Evolutionary conservation across 805 yeast genomes (phyloP).

Genomic region (Lachancea waltii): DNA sequence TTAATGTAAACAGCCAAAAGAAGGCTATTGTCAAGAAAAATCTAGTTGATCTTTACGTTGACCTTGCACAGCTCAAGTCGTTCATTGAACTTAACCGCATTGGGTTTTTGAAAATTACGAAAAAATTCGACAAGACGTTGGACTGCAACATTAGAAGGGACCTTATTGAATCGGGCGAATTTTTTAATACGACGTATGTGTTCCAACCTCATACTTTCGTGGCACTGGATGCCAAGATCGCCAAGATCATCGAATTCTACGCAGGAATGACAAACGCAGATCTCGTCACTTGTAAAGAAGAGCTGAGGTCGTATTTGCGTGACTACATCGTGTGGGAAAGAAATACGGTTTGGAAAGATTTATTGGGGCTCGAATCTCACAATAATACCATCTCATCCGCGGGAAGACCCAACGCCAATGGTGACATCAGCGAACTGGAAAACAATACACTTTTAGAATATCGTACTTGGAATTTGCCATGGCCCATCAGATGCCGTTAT

Average conservation of each 20-base stretch:
- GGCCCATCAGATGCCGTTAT: constrained; percentile 21
- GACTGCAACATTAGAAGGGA: constrained; percentile 45
- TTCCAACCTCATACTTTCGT: constrained; percentile 46
- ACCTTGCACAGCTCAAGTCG: constrained; percentile 74
- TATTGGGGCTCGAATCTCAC: constrained; percentile 79
- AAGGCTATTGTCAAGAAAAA: constrained; percentile 64
- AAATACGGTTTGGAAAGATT: constrained; percentile 93
- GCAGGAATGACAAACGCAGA: constrained; percentile 41
- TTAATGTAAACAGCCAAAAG: constrained; percentile 44
- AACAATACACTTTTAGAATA: constrained; percentile 25
- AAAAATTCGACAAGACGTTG: constrained; percentile 82
- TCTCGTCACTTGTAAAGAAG: constrained; percentile 43
- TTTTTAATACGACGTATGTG: constrained; percentile 45
- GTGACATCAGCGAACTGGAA: constrained; percentile 18
- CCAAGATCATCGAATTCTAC: constrained; percentile 46
- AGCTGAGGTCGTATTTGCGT: constrained; percentile 57
- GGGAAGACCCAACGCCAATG: constrained; percentile 34
- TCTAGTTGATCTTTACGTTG: constrained; percentile 56
- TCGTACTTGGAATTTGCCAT: constrained; percentile 30
- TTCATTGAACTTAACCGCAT: constrained; percentile 77
- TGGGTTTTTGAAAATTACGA: constrained; percentile 81
- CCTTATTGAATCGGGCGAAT: constrained; percentile 39
- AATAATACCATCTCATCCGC: constrained; percentile 35
- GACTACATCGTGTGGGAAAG: constrained; percentile 97
- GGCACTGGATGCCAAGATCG: constrained; percentile 47